A percentile compares a stretch with the other conserved stretches of the same genome.
Conservation (phyloP, 2,329 filamentous ascomycete genomes). For the Didymellaceae sp. region DNA sequence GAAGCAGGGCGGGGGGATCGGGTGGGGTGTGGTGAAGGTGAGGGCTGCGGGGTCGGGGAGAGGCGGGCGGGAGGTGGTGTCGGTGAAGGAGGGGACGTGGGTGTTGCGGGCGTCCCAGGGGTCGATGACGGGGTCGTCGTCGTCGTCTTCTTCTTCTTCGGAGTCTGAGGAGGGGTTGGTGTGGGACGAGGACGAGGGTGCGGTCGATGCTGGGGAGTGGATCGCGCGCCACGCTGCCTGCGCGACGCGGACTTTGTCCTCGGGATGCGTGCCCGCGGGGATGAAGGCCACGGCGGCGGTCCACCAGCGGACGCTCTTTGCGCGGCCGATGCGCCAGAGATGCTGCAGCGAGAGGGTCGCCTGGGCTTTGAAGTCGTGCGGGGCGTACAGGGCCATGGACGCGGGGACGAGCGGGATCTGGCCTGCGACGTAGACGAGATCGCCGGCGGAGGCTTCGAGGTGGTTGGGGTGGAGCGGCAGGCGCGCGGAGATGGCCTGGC, state of each 20-base stretch:
- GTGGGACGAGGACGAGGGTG: not conserved
- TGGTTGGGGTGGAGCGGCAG: slow-evolving; percentile 26
- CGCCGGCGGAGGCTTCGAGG: too few species aligned
- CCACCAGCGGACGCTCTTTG: slow-evolving; percentile 77
- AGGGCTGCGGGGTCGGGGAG: slow-evolving; percentile 47
- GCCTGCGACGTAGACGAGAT: slow-evolving; percentile 75
- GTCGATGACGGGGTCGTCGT: slow-evolving; percentile 60
- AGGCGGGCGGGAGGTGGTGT: slow-evolving; percentile 44
- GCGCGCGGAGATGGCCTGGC: slow-evolving; percentile 75
- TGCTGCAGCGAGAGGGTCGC: slow-evolving; percentile 82
- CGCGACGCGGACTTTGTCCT: slow-evolving; percentile 44
- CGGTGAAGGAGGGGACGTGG: slow-evolving; percentile 45
- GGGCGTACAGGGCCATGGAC: slow-evolving; percentile 68
- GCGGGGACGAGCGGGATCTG: slow-evolving; percentile 88
- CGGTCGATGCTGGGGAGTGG: too few species aligned
- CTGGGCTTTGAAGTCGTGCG: slow-evolving; percentile 60
- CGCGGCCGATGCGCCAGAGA: slow-evolving; percentile 79
- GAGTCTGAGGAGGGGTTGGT: not conserved
- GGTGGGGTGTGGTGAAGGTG: not conserved
- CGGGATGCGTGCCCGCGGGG: slow-evolving; percentile 10
- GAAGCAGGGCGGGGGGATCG: slow-evolving; percentile 78
- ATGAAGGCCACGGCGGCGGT: slow-evolving; percentile 69
- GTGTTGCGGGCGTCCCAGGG: slow-evolving; percentile 72
- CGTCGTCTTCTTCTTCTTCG: slow-evolving; percentile 54
- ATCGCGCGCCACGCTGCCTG: slow-evolving; percentile 54